Base-by-base conservation (phyloP, 495 filamentous ascomycete genomes). In the Penicillium steckii region DNA sequence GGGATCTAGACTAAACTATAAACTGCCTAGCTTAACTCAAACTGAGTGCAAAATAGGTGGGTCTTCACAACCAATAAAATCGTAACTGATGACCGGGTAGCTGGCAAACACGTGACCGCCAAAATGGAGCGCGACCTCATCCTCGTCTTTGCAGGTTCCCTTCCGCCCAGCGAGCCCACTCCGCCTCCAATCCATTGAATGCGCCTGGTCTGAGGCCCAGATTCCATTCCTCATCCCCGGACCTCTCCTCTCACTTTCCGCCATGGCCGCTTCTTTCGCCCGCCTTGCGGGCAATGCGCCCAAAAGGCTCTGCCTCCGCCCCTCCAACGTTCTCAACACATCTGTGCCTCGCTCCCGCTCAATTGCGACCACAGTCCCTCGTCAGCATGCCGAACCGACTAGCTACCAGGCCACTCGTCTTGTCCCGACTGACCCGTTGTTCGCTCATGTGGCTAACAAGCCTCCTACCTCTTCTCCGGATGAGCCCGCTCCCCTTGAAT, bases 311-410 rank as follows among this genome's bases (percentile, higher is more conserved):
- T 84, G 76, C 61, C 71, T 80, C 59, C 76, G 74, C 70, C 71
- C 75, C 71, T 78, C 75, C 68, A 60, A 53, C 55, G 48, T 69
- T 40, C 45, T 65, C 57, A 69, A 69, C 66, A 70, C 67, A 50
- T 57, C 66, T 46, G 58, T 71, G 56, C 64, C 70, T 64, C 65
- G 68, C 55, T 69, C 72, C 52, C 83, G 89, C 57, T 80, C 83
- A 58, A 83, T 96, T 71, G 82, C 89, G 58, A 80, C 82, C 58
- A 79, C 89, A 22, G 71, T 79, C 32, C 74, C 85, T 56, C 85
- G 85, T 54, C 79, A 76, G 54, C 77, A 82, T 59, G 85, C 86
- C 55, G 69, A 76, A 40, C 59, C 76, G 29, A 64, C 76, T 46
- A 72, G 72, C 59, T 84, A 85, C 57, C 75, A 84, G 67, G 78